Percentiles rank a stretch among this genome's conserved stretches.
Evolutionary conservation across 208 protist species (phyloP).

Genomic region (Trypanosoma boissoni): DNA sequence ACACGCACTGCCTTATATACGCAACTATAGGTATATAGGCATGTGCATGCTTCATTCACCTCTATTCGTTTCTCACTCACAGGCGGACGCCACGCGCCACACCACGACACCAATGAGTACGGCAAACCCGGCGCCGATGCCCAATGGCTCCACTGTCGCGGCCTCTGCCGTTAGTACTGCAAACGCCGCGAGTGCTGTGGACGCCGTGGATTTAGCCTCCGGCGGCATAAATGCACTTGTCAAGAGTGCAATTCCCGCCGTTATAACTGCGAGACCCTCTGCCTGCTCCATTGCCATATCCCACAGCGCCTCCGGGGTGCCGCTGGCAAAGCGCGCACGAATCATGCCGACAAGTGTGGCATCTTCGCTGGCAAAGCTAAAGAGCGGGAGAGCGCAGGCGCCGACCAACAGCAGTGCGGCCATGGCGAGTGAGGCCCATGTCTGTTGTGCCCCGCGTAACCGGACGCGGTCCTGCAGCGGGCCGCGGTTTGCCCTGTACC

Average conservation of each 20-base stretch:
- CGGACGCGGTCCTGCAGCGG: constrained; percentile 40
- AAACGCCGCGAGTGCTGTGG: constrained; percentile 37
- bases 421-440: constrained; percentile 35
- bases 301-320: background rate
- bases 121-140: constrained; percentile 44
- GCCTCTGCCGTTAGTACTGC: constrained; percentile 43
- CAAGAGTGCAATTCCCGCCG: constrained; percentile 37
- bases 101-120: constrained; percentile 31
- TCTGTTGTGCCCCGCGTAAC: constrained; percentile 28
- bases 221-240: constrained; percentile 65
- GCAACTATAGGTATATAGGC: background rate
- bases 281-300: background rate
- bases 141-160: constrained; percentile 21
- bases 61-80: background rate
- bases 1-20: background rate
- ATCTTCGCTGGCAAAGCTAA: constrained; percentile 49
- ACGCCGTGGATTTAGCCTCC: constrained; percentile 26
- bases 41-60: background rate
- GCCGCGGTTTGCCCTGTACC: constrained; percentile 51
- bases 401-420: constrained; percentile 35
- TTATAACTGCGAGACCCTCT: constrained; percentile 37
- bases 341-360: constrained; percentile 12
- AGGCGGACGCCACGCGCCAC: constrained; percentile 23
- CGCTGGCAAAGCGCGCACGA: constrained; percentile 4
- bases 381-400: constrained; percentile 50